Conservation (phyloP, 2,329 filamentous ascomycete species). For the Phaeoacremonium minimum region DNA sequence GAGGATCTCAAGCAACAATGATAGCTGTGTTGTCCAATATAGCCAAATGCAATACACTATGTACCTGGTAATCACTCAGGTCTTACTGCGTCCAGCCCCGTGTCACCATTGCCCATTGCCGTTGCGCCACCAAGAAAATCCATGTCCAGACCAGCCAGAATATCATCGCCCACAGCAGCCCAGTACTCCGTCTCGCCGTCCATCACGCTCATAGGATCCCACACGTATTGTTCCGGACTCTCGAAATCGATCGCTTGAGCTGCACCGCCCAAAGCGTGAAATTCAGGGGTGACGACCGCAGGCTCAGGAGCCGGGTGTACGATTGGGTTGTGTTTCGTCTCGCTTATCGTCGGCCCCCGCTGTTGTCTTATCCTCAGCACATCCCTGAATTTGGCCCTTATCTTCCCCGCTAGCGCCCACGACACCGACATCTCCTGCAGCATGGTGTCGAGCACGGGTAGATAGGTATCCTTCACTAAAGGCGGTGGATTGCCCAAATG, state of each 20-base stretch:
- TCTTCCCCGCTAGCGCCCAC: background rate
- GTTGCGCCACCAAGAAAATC: background rate
- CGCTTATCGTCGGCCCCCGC: background rate
- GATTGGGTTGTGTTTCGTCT: background rate
- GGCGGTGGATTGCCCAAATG: background rate
- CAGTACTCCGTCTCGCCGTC: slow-evolving; percentile 1
- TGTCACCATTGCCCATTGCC: no score
- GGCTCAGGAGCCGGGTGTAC: background rate
- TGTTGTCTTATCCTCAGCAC: background rate
- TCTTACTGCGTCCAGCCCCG: no score
- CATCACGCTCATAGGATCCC: slow-evolving; percentile 2
- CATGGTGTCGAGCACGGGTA: background rate
- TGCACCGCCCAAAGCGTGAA: background rate
- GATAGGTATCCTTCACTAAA: background rate
- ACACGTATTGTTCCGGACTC: background rate
- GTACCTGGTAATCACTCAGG: no score
- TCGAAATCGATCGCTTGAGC: slow-evolving; percentile 1
- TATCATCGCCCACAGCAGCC: background rate
- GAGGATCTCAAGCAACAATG: no score
- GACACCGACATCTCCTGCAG: background rate
- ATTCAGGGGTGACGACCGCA: background rate
- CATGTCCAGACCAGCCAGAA: background rate
- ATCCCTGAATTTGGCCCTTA: background rate
- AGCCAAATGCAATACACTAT: no score
- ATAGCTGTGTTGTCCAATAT: no score